phyloP scores from a whole-genome alignment of 2,329 filamentous ascomycete genomes.

The Trichoderma asperellum region DNA sequence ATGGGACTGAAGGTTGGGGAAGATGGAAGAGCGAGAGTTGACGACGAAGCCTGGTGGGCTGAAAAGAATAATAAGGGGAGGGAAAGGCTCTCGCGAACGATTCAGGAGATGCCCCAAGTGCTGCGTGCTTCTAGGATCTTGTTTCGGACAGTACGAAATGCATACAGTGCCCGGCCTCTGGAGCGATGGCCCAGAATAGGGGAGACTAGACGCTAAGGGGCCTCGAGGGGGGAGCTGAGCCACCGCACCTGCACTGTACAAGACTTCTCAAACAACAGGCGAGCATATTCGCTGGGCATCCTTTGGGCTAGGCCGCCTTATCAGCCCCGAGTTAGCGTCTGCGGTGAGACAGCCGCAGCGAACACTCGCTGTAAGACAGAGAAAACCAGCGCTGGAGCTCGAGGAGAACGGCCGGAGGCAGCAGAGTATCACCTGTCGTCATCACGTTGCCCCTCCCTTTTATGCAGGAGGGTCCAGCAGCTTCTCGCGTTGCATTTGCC shows the following conservation, averaged over 20 bases:
- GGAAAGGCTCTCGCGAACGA: slow-evolving; percentile 31
- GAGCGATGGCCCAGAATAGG: slow-evolving; percentile 30
- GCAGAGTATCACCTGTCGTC: slow-evolving; percentile 25
- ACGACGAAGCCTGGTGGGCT: slow-evolving; percentile 33
- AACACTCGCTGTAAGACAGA: slow-evolving; percentile 6
- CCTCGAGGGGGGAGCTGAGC: slow-evolving; percentile 28
- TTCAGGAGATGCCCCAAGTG: slow-evolving; percentile 28
- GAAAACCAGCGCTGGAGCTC: background rate
- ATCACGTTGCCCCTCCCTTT: slow-evolving; percentile 29
- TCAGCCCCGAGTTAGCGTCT: slow-evolving; percentile 24
- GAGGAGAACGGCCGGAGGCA: slow-evolving; percentile 11
- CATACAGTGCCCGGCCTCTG: slow-evolving; percentile 21
- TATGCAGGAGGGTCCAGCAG: slow-evolving; percentile 25
- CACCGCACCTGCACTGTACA: slow-evolving; percentile 25
- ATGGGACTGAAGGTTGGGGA: slow-evolving; percentile 38
- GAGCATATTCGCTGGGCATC: slow-evolving; percentile 15
- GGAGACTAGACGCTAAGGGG: slow-evolving; percentile 27
- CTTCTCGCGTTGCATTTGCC: background rate
- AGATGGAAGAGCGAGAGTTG: slow-evolving; percentile 32
- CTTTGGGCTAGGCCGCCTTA: slow-evolving; percentile 20
- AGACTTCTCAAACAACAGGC: slow-evolving; percentile 12
- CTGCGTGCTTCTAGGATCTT: slow-evolving; percentile 27
- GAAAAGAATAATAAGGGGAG: slow-evolving; percentile 34
- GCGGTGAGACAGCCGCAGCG: slow-evolving; percentile 24
- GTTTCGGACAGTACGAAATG: slow-evolving; percentile 29